A percentile compares a stretch with the other conserved stretches of the same genome.
These are phyloP conservation scores for Marasmius fiardii DNA, from an alignment of 1,284 basidiomycete species.

Conservation along the genomic window DNA sequence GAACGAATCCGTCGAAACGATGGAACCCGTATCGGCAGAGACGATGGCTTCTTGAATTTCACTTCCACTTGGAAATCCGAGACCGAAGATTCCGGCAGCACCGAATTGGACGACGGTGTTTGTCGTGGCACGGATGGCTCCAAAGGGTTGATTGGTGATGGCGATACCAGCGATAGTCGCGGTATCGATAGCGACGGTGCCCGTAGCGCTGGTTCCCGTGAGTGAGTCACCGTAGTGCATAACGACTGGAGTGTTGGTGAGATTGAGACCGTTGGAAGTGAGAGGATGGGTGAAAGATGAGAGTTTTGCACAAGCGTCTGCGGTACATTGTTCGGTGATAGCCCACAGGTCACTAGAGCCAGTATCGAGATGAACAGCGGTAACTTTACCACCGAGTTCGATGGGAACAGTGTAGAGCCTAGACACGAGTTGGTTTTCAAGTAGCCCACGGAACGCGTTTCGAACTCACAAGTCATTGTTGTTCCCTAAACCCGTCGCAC, in stretches of 20 bases:
- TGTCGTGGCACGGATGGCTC: conserved; percentile 31
- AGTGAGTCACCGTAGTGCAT: conserved; percentile 30
- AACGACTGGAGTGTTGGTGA: conserved; percentile 25
- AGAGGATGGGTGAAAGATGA: conserved; percentile 9
- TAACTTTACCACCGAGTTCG: conserved; percentile 26
- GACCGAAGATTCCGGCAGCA: conserved; percentile 35
- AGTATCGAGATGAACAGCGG: conserved; percentile 35
- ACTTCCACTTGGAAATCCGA: conserved; percentile 36
- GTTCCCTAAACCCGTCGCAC: conserved; percentile 14
- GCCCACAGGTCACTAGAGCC: conserved; percentile 38
- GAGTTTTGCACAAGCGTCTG: conserved; percentile 18
- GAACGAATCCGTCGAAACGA: conserved; percentile 35
- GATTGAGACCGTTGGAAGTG: conserved; percentile 23
- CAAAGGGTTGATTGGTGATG: conserved; percentile 29
- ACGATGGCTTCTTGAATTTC: conserved; percentile 37
- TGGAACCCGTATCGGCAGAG: conserved; percentile 25
- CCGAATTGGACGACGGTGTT: conserved; percentile 32
- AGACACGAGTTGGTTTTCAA: too few species aligned
- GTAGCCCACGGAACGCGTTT: too few species aligned
- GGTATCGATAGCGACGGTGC: conserved; percentile 31
- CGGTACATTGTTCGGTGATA: conserved; percentile 28
- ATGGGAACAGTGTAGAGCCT: conserved; percentile 34
- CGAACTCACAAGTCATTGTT: conserved; percentile 16
- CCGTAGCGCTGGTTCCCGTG: conserved; percentile 32
- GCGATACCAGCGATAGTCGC: conserved; percentile 34